phyloP scores from a whole-genome alignment of 192 early-diverging fungal species.

The Mortierella hygrophila region DNA sequence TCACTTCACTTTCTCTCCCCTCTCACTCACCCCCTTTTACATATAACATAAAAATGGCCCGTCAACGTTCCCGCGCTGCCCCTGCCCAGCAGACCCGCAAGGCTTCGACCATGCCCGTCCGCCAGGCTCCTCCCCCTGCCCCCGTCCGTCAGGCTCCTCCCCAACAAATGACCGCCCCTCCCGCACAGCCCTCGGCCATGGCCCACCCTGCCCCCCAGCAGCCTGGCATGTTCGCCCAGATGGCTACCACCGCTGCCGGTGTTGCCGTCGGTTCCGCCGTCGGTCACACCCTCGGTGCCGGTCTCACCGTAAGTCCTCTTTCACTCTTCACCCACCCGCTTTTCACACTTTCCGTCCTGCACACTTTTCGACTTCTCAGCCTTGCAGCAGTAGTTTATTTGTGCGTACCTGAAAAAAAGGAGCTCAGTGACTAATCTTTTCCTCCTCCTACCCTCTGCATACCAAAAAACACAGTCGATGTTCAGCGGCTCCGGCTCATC shows the following conservation, averaged over 20 bases:
- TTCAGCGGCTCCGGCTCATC: constrained; percentile 63
- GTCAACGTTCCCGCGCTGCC: constrained; percentile 62
- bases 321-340: background rate
- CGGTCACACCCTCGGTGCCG: constrained; percentile 88
- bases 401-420: background rate
- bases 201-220: constrained; percentile 74
- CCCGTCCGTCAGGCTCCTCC: constrained; percentile 50
- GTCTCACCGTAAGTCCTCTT: constrained; percentile 81
- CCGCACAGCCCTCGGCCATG: constrained; percentile 63
- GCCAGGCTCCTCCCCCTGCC: constrained; percentile 68
- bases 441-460: background rate
- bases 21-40: background rate
- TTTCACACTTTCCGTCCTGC: constrained; percentile 50
- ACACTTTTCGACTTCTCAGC: constrained; percentile 20
- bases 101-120: constrained; percentile 70
- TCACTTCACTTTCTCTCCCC: background rate
- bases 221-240: constrained; percentile 84
- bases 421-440: background rate
- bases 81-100: constrained; percentile 65
- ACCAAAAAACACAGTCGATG: constrained; percentile 46
- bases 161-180: constrained; percentile 54
- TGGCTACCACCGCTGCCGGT: constrained; percentile 94
- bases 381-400: background rate
- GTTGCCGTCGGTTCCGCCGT: constrained; percentile 93
- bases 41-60: constrained; percentile 27